These are phyloP conservation scores for Mesembryanthemum crystallinum DNA, from an alignment of 148 eudicot genomes.

Conservation along the genomic window DNA sequence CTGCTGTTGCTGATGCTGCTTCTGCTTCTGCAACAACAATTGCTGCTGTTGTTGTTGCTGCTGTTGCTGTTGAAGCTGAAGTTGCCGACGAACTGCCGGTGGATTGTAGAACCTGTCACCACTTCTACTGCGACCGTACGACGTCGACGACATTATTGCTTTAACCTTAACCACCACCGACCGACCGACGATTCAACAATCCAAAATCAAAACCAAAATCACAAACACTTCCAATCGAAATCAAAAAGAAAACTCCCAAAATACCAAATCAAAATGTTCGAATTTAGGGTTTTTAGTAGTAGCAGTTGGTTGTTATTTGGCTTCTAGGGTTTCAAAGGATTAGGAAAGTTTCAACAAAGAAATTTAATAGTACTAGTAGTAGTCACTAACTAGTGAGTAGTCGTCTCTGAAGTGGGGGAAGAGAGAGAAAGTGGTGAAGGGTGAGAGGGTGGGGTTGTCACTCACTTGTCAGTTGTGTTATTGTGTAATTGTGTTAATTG, in stretches of 20 bases:
- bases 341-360: not conserved
- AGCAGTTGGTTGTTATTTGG: not conserved
- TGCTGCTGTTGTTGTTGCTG: conserved; percentile 23
- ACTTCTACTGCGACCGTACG: conserved; percentile 46
- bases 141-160: conserved; percentile 38
- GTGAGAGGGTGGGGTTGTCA: not conserved
- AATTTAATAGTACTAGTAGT: not conserved
- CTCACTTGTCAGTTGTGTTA: too few species aligned
- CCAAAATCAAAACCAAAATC: not conserved
- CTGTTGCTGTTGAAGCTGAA: conserved; percentile 45
- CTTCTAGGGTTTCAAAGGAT: conserved; percentile 8
- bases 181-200: not conserved
- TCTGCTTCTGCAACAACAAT: conserved; percentile 2
- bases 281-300: conserved; percentile 12
- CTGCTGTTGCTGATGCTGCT: conserved; percentile 25
- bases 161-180: too few species aligned
- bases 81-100: conserved; percentile 60
- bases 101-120: conserved; percentile 70
- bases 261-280: not conserved
- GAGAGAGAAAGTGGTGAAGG: not conserved
- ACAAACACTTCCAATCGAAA: not conserved
- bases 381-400: too few species aligned
- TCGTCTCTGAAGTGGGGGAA: not conserved
- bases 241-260: too few species aligned
- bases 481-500: not conserved